Base-by-base conservation (phyloP, 1,284 basidiomycete genomes). In the Xanthoconium separans region DNA sequence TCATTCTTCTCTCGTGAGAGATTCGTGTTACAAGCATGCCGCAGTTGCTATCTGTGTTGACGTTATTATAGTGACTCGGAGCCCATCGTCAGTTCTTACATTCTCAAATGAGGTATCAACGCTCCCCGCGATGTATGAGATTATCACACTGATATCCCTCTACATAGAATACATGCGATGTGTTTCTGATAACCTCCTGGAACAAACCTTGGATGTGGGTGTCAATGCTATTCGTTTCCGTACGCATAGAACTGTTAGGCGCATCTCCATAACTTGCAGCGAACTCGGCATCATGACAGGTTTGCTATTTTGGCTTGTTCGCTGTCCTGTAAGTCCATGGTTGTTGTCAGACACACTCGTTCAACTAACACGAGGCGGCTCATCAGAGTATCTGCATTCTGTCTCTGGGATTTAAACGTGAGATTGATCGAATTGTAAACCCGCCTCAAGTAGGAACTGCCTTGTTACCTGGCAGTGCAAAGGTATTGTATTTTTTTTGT, bases 191-290 rank as follows among this genome's bases (percentile, higher is more conserved):
- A 20, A 12, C 10, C 30, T 11, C 18, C 15, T 15, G 58, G 57
- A 30, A 7, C 44, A 58, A 55, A 24, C 57, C 31, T 1, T 59
- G 57, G 57, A 55, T 20, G 7, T 41, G 16, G 44, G 51, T 59
- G 6, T 50, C 57, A 5, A 36, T 36, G 2, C 7, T 58, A 11
- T 58, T 50, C 29, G n/a, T 58, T 24, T 6, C 44, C 4, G 57
- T 58, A 11, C 24, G 42, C 48, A 42, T n/a, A 13, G 13, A 16
- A 27, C 15, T 18, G 7, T 27, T 22, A 11, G n/a, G n/a, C n/a
- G n/a, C n/a, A n/a, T n/a, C n/a, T n/a, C 16, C 20, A 22, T 6
- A 10, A 20, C 9, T 12, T 7, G 15, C 20, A 45, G 15, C 16
- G 12, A 27, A 5, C 31, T 42, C 13, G 24, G 13, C 11, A 13